Evolutionary conservation across 495 filamentous ascomycete genomes (phyloP).

Genomic region (Neurospora terricola): DNA sequence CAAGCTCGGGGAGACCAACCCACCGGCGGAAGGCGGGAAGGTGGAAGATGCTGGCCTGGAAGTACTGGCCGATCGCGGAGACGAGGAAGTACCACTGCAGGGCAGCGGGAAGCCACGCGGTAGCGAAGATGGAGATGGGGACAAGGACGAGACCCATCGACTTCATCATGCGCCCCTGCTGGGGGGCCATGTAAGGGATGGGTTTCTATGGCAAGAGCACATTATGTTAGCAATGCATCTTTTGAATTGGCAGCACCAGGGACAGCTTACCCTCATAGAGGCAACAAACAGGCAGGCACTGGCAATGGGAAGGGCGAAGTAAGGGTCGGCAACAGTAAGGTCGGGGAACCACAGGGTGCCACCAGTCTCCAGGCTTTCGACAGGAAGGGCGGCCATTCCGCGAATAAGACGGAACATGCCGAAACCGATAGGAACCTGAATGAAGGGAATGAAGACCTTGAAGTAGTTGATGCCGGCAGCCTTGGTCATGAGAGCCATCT

Average conservation of each 20-base stretch:
- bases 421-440: constrained; percentile 62
- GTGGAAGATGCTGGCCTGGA: constrained; percentile 49
- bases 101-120: constrained; percentile 53
- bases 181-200: constrained; percentile 24
- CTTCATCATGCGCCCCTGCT: constrained; percentile 34
- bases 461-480: constrained; percentile 42
- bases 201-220: constrained; percentile 15
- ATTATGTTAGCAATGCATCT: background rate
- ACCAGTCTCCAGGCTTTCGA: constrained; percentile 63
- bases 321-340: constrained; percentile 68
- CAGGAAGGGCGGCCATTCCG: constrained; percentile 66
- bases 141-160: constrained; percentile 50
- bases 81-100: constrained; percentile 64
- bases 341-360: constrained; percentile 70
- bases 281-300: constrained; percentile 40
- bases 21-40: constrained; percentile 36
- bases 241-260: background rate
- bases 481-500: constrained; percentile 40
- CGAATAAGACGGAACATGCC: constrained; percentile 70
- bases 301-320: constrained; percentile 55
- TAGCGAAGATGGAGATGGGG: constrained; percentile 49
- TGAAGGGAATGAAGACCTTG: constrained; percentile 46
- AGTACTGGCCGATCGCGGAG: constrained; percentile 43
- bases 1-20: constrained; percentile 41
- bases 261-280: constrained; percentile 46